phyloP scores from a whole-genome alignment of 208 protist species.

The Vickermania ingenoplastis region DNA sequence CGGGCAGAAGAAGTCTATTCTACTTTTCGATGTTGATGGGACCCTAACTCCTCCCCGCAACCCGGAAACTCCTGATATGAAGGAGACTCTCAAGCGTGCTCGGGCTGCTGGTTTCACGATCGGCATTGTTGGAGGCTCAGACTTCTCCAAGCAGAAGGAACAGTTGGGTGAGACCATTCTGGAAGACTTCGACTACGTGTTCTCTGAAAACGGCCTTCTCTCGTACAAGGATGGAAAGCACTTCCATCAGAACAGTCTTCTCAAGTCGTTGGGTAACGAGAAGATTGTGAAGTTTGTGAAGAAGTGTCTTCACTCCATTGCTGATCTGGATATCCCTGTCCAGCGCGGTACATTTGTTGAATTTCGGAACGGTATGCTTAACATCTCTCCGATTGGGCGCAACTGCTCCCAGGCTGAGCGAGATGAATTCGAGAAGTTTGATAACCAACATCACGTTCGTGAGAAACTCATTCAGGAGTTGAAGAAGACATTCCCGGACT shows the following conservation, averaged over 20 bases:
- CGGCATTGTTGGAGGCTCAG: slow-evolving; percentile 98
- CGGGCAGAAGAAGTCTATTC: slow-evolving; percentile 7
- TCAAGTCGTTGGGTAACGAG: slow-evolving; percentile 91
- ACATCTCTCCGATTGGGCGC: slow-evolving; percentile 98
- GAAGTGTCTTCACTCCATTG: slow-evolving; percentile 90
- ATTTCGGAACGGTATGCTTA: slow-evolving; percentile 99
- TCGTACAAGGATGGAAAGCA: slow-evolving; percentile 86
- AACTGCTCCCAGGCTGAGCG: slow-evolving; percentile 98
- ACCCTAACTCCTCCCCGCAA: slow-evolving; percentile 85
- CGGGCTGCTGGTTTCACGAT: slow-evolving; percentile 80
- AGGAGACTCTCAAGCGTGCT: slow-evolving; percentile 70
- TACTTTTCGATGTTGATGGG: slow-evolving; percentile 93
- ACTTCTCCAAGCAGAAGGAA: slow-evolving; percentile 97
- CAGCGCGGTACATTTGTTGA: slow-evolving; percentile 99
- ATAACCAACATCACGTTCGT: slow-evolving; percentile 94
- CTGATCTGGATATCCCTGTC: slow-evolving; percentile 96
- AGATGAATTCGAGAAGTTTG: slow-evolving; percentile 96
- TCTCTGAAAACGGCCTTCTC: slow-evolving; percentile 98
- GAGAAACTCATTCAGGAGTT: slow-evolving; percentile 90
- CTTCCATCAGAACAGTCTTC: slow-evolving; percentile 87
- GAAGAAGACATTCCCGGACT: slow-evolving; percentile 67
- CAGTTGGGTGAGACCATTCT: slow-evolving; percentile 91
- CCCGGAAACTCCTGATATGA: slow-evolving; percentile 84
- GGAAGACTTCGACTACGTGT: slow-evolving; percentile 95
- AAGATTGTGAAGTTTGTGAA: slow-evolving; percentile 94